phyloP scores from a whole-genome alignment of 129 eudicot genomes.

The Ambrosia artemisiifolia region DNA sequence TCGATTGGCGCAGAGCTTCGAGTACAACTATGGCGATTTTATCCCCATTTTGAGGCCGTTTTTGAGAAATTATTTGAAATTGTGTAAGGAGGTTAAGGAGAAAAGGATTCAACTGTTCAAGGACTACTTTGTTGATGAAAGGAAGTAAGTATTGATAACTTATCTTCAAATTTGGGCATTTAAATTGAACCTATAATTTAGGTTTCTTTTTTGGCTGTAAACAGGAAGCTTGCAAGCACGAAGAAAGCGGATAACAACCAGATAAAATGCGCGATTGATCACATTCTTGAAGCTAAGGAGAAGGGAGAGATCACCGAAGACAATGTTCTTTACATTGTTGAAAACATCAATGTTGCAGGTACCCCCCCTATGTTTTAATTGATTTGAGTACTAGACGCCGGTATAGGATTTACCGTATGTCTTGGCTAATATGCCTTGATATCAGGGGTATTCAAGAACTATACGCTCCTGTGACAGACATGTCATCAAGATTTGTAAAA shows the following conservation, averaged over 20 bases:
- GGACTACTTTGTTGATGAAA: neutral
- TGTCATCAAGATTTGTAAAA: no score
- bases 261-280: neutral
- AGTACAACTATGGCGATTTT: neutral
- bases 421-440: no score
- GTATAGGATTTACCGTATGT: no score
- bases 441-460: no score
- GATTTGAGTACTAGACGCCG: no score
- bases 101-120: neutral
- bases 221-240: neutral
- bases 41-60: neutral
- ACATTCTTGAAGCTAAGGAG: conserved; percentile 2
- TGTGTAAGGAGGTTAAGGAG: neutral
- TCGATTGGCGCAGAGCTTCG: neutral
- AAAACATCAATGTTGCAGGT: conserved; percentile 1
- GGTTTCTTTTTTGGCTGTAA: no score
- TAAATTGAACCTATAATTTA: no score
- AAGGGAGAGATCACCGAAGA: neutral
- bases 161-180: no score
- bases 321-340: neutral
- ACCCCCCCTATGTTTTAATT: neutral
- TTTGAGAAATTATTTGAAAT: neutral
- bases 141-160: neutral
- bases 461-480: no score
- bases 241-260: neutral